Conservation (phyloP, 2,329 filamentous ascomycete genomes). For the Beauveria sp. region DNA sequence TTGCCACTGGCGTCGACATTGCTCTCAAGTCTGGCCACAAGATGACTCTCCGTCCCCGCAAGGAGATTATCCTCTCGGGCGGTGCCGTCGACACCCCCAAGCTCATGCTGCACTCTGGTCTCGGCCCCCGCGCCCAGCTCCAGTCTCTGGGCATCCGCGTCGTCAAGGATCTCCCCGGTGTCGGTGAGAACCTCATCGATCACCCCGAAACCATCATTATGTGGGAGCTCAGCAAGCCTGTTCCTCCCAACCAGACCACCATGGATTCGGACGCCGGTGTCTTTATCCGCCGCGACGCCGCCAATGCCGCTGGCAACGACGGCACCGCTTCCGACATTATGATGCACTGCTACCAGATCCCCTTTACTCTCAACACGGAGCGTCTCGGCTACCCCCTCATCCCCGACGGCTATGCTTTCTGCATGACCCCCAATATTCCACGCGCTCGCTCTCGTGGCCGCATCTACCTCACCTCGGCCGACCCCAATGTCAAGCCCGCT, state of each 20-base stretch:
- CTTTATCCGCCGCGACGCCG: slow-evolving; percentile 71
- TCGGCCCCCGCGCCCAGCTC: slow-evolving; percentile 49
- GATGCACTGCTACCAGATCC: slow-evolving; percentile 97
- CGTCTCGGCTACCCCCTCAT: slow-evolving; percentile 62
- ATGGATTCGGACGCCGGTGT: slow-evolving; percentile 88
- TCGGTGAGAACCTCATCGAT: slow-evolving; percentile 55
- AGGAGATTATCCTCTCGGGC: slow-evolving; percentile 72
- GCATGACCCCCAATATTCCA: slow-evolving; percentile 89
- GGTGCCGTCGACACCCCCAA: slow-evolving; percentile 78
- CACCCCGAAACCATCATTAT: slow-evolving; percentile 55
- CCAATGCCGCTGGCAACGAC: slow-evolving; percentile 60
- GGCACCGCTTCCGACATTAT: slow-evolving; percentile 77
- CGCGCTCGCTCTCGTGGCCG: slow-evolving; percentile 71
- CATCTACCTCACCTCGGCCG: slow-evolving; percentile 67
- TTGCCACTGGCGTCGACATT: slow-evolving; percentile 66
- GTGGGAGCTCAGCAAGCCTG: slow-evolving; percentile 74
- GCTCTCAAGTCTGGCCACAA: slow-evolving; percentile 46
- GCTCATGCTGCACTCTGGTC: slow-evolving; percentile 49
- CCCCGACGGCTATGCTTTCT: slow-evolving; percentile 73
- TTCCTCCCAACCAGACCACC: slow-evolving; percentile 70
- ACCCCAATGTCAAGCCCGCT: slow-evolving; percentile 71
- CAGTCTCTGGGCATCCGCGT: slow-evolving; percentile 45
- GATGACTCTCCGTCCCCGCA: slow-evolving; percentile 54
- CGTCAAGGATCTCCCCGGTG: slow-evolving; percentile 50
- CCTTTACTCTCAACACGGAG: slow-evolving; percentile 79